Evolutionary conservation across 2,329 filamentous ascomycete genomes (phyloP), one percentile per base, ranked within the genome.

Genomic region (Colletotrichum abscissum): DNA sequence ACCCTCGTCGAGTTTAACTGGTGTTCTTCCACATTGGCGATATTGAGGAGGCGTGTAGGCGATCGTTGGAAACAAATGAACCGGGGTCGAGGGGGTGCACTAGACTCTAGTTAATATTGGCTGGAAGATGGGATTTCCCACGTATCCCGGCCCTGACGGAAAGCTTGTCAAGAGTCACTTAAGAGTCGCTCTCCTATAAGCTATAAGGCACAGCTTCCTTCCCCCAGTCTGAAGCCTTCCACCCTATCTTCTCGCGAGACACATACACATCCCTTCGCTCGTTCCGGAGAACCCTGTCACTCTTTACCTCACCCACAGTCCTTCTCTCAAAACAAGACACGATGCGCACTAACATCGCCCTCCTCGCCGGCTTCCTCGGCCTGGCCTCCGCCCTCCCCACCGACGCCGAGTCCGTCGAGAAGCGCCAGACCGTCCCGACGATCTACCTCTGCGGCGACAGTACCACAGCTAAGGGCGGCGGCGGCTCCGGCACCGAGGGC

Each of bases 371-470:
- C 71, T 46, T 66, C 6, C 42, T 75, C 2, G 73, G 70, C 63
- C 66, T 75, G 58, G 67, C 38, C 63, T 67, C 73, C 30, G 71
- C 67, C 63, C 70, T 74, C 2, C 70, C 79, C 56, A 74, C 75
- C 19, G 76, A 79, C 54, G 75, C 38, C 28, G 60, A 46, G 14
- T 77, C 12, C 49, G 56, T 71, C 46, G 60, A 70, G 35, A 73
- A 71, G 71, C 67, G 67, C 49, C 63, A 66, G 35, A 35, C 60
- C 7, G 74, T 69, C 6, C 76, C 76, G 1, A 89, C 86, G 0
- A 81, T 90, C 24, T 90, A 89, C 76, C 82, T 91, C 49, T 88
- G 88, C 9, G 90, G 90, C 42, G 90, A 92, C 78, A 90, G 88
- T 19, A 92, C 90, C 1, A 92, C 91, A 89, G 89, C 89, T 2